Evolutionary conservation across 2,329 filamentous ascomycete genomes (phyloP), one percentile per base, ranked within the genome.

Genomic region (Dichotomopilus funicola): DNA sequence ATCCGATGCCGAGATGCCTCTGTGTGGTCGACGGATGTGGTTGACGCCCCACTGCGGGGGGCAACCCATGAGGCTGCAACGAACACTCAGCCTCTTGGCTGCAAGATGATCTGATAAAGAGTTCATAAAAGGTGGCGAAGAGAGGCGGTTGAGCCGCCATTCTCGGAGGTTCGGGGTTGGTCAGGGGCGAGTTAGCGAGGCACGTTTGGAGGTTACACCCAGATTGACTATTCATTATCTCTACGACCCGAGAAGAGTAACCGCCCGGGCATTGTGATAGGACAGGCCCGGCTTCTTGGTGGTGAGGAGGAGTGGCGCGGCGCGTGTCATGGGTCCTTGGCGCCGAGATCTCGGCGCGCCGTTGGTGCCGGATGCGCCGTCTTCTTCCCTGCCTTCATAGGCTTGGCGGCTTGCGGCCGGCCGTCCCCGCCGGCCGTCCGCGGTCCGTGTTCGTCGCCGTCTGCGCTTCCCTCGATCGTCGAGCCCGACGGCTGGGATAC

Each of bases 301-400:
- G 19, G 19, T 27, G 19, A 27, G 19, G 19, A 27, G 19, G 19
- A 27, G 19, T 27, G 19, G 19, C 19, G 19, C 19, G 19, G 19
- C 19, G 19, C 19, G 19, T 27, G 60, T 61, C 59, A 59, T 47
- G 46, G 43, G 19, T 41, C 47, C 61, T 64, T 64, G 63, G 61
- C 63, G 41, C 51, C 52, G 49, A 60, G 56, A 13, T 59, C 58
- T 62, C 53, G 59, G 59, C 59, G 55, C 9, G 37, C 51, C 56
- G 49, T 46, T 27, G 19, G 19, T 27, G 19, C 19, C 19, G 19
- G 19, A 27, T 27, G 19, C 19, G 19, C 19, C 19, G 19, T 27
- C 19, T 27, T 13, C 44, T 41, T 49, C 46, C 49, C 49, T 34
- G 51, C 49, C 33, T 47, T 34, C 13, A n/a, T 33, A 41, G 38